Conservation (phyloP, 2,329 filamentous ascomycete genomes). For the Gliomastix tumulicola region DNA sequence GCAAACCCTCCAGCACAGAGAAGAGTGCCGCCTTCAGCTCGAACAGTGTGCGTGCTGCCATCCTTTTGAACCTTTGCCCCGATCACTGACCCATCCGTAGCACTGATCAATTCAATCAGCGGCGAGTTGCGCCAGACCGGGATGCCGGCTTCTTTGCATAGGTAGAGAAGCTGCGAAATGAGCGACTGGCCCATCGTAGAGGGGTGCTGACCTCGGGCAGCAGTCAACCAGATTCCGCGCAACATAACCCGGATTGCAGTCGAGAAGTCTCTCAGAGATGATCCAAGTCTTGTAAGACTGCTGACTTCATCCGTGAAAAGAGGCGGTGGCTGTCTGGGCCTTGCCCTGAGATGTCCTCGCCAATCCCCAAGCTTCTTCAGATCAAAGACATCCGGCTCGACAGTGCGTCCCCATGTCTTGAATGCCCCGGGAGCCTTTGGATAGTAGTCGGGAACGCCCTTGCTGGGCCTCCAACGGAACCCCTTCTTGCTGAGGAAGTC, state of each 20-base stretch:
- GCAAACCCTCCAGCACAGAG: conserved; percentile 27
- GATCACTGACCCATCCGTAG: conserved; percentile 10
- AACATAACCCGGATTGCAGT: background rate
- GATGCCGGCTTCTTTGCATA: background rate
- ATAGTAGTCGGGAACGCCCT: conserved; percentile 22
- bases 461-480: conserved; percentile 14
- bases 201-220: conserved; percentile 7
- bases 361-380: conserved; percentile 15
- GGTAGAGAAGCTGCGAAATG: conserved; percentile 10
- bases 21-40: conserved; percentile 19
- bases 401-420: conserved; percentile 11
- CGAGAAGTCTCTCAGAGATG: background rate
- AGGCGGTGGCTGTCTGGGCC: background rate
- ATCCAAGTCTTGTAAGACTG: background rate
- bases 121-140: conserved; percentile 8
- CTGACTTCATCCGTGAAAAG: background rate
- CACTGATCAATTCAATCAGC: conserved; percentile 8
- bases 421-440: conserved; percentile 12
- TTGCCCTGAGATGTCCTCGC: conserved; percentile 1
- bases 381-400: conserved; percentile 18
- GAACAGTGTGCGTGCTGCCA: conserved; percentile 12
- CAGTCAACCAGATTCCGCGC: background rate
- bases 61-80: conserved; percentile 12
- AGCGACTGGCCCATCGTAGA: conserved; percentile 14
- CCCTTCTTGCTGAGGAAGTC: conserved; percentile 16